phyloP scores from a whole-genome alignment of 495 filamentous ascomycete species.

The Poronia punctata region DNA sequence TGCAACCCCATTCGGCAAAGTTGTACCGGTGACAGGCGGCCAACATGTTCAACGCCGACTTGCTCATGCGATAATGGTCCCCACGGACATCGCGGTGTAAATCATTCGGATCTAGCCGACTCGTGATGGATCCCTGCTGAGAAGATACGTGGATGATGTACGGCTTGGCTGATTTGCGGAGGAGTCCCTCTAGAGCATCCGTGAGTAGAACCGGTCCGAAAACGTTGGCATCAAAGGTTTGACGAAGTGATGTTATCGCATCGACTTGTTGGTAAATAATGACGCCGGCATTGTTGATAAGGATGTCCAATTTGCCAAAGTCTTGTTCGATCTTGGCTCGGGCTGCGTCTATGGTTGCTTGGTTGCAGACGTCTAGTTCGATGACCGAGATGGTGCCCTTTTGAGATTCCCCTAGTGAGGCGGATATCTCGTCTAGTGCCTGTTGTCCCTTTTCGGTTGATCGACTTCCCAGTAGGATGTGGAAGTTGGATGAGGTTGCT shows the following conservation, averaged over 20 bases:
- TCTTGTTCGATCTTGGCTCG: constrained; percentile 22
- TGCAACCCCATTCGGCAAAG: constrained; percentile 46
- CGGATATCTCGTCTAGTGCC: constrained; percentile 31
- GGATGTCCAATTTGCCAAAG: constrained; percentile 37
- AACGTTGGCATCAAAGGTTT: constrained; percentile 45
- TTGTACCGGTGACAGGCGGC: constrained; percentile 46
- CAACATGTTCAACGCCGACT: constrained; percentile 58
- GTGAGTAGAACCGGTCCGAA: constrained; percentile 40
- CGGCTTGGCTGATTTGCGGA: constrained; percentile 35
- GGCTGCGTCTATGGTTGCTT: constrained; percentile 34
- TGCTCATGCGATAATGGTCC: constrained; percentile 46
- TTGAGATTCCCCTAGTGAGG: constrained; percentile 8
- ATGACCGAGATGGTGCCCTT: constrained; percentile 29
- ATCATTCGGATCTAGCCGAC: constrained; percentile 17
- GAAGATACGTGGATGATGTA: constrained; percentile 41
- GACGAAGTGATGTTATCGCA: constrained; percentile 19
- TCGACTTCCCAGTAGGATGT: constrained; percentile 40
- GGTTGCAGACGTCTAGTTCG: constrained; percentile 40
- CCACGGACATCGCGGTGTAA: constrained; percentile 13
- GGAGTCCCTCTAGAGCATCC: constrained; percentile 35
- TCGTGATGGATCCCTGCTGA: constrained; percentile 23
- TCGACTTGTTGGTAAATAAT: constrained; percentile 16
- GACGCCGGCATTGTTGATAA: constrained; percentile 46
- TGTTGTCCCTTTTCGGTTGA: constrained; percentile 35
- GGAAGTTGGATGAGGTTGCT: constrained; percentile 30